Evolutionary conservation across 768 basidiomycete species (phyloP), one percentile per base, ranked within the genome.

Genomic region (Leucogyrophana mollusca): DNA sequence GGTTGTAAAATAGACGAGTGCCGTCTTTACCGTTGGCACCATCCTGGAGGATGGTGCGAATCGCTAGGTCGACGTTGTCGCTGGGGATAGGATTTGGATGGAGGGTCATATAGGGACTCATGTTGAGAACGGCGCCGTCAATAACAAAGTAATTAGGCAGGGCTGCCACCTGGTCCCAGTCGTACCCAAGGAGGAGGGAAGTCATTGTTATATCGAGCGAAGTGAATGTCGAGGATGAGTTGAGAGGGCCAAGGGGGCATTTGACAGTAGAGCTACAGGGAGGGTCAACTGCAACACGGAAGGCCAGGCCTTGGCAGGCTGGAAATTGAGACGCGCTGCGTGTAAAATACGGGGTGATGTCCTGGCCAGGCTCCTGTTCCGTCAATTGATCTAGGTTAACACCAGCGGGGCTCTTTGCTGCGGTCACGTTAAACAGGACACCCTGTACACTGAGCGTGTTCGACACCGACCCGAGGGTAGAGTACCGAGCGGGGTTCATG

Each of bases 41-140:
- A 21, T 74, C 65, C 32, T 74, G 63, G 30, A 95, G 70, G 30
- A 94, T 67, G 9, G 80, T 81, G 27, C 95, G 90, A 54, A 99
- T 82, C 45, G 86, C 88, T 8, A 67, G 63, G 68, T 99, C 96
- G 52, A 97, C 83, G 25, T 72, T 70, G 64, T 99, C 96, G 43
- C 75, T 72, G 6, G 82, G 57, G 42, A 94, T 75, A 9, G 88
- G 60, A 22, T 55, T 77, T 17, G 83, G 81, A 56, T 96, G 88
- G 16, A 84, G 76, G 18, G 69, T 64, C 44, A 96, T 73, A 72
- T 99, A 99, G 5, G 93, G 85, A 43, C 76, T 76, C 72, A 99
- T 79, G 68, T 99, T 96, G 62, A 98, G 82, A 37, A 99, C 96
- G 32, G 85, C 80, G 24, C 96, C 96, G 56, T 98, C 94, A 45